phyloP scores from a whole-genome alignment of 2,329 filamentous ascomycete species.

The Cercospora nicotianae region DNA sequence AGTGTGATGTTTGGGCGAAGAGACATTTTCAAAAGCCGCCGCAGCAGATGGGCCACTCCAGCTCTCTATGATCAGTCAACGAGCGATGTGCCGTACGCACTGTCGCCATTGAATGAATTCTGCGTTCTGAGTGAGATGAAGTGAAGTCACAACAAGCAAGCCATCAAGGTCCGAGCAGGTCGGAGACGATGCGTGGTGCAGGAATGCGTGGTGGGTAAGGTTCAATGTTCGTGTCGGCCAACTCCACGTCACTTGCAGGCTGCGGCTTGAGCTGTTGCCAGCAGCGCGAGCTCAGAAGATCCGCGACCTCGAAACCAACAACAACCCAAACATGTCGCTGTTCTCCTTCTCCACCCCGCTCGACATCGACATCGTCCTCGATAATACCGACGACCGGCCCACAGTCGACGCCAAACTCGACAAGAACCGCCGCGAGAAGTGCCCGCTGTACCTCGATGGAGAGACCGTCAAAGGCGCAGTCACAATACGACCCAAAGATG shows the following conservation, averaged over 20 bases:
- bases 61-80: background rate
- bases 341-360: slow-evolving; percentile 93
- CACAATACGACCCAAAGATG: slow-evolving; percentile 94
- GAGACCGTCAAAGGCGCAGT: slow-evolving; percentile 97
- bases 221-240: background rate
- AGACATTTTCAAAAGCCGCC: background rate
- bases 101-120: background rate
- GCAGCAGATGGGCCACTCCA: background rate
- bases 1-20: background rate
- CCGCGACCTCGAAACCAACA: background rate
- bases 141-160: slow-evolving; percentile 11
- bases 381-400: slow-evolving; percentile 88
- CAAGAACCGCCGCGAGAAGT: slow-evolving; percentile 96
- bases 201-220: background rate
- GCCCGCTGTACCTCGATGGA: slow-evolving; percentile 94
- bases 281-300: background rate
- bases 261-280: background rate
- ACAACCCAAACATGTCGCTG: slow-evolving; percentile 70
- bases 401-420: slow-evolving; percentile 98
- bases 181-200: background rate
- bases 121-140: background rate
- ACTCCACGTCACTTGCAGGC: background rate
- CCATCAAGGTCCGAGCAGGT: slow-evolving; percentile 7
- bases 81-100: background rate
- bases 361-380: slow-evolving; percentile 97